phyloP scores from a whole-genome alignment of 768 basidiomycete genomes.

The Lactarius pseudohatsudake region DNA sequence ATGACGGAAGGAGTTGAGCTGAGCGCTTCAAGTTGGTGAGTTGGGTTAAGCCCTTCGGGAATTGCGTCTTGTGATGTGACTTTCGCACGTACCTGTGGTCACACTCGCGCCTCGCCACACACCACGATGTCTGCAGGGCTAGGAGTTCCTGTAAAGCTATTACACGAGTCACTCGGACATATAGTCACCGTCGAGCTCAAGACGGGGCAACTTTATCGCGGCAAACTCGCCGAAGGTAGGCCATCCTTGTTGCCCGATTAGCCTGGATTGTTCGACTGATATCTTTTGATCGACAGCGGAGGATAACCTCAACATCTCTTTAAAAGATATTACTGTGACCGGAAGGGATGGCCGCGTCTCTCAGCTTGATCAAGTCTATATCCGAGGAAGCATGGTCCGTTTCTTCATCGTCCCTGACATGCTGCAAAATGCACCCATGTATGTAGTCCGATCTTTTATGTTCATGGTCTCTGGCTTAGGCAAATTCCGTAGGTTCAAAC shows the following conservation, averaged over 20 bases:
- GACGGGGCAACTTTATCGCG: constrained; percentile 95
- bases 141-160: constrained; percentile 93
- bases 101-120: constrained; percentile 17
- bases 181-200: constrained; percentile 98
- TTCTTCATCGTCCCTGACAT: constrained; percentile 99
- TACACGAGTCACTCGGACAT: constrained; percentile 96
- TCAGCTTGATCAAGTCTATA: constrained; percentile 98
- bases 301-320: constrained; percentile 95
- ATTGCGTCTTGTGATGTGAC: not conserved
- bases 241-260: constrained; percentile 22
- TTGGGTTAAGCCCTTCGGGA: not conserved
- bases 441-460: constrained; percentile 37
- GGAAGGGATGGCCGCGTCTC: constrained; percentile 98
- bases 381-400: constrained; percentile 95
- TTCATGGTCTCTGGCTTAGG: not conserved
- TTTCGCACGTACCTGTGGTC: not conserved
- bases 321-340: constrained; percentile 96
- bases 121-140: constrained; percentile 57
- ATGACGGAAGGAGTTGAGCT: constrained; percentile 13
- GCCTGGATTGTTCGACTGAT: constrained; percentile 8
- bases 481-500: constrained; percentile 80
- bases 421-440: constrained; percentile 99
- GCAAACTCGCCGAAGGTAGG: constrained; percentile 95
- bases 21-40: too few species aligned
- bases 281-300: constrained; percentile 64